Evolutionary conservation across 257 asterid species (phyloP).

Genomic region (Solanum sparsipilum): DNA sequence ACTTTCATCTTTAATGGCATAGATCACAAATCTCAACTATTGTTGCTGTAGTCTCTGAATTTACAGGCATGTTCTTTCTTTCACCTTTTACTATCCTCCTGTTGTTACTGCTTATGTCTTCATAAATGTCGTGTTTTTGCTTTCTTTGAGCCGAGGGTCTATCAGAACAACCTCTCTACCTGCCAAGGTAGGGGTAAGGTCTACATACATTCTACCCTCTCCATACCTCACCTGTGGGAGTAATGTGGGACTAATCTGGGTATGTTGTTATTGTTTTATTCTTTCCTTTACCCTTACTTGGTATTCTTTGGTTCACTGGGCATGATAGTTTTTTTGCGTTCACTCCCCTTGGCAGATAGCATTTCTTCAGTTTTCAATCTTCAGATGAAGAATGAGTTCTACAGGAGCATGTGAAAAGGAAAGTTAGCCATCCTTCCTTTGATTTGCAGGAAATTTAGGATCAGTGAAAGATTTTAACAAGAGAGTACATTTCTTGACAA

Average conservation of each 20-base stretch:
- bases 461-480: neutral
- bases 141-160: neutral
- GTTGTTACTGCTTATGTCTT: neutral
- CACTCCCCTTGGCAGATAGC: neutral
- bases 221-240: neutral
- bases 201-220: neutral
- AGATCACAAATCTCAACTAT: slow-evolving; percentile 76
- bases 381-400: neutral
- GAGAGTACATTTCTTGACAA: neutral
- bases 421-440: neutral
- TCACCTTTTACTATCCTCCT: slow-evolving; percentile 12
- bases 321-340: neutral
- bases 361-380: neutral
- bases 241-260: neutral
- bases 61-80: slow-evolving; percentile 9
- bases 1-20: slow-evolving; percentile 85
- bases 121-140: neutral
- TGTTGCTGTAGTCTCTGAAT: slow-evolving; percentile 23
- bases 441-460: neutral
- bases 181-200: neutral
- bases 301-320: neutral
- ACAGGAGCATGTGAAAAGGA: neutral
- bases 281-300: neutral
- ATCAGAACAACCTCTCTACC: neutral
- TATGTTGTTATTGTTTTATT: neutral